Conservation (phyloP, 306 rosid genomes). For the Cotoneaster glaucophyllus region DNA sequence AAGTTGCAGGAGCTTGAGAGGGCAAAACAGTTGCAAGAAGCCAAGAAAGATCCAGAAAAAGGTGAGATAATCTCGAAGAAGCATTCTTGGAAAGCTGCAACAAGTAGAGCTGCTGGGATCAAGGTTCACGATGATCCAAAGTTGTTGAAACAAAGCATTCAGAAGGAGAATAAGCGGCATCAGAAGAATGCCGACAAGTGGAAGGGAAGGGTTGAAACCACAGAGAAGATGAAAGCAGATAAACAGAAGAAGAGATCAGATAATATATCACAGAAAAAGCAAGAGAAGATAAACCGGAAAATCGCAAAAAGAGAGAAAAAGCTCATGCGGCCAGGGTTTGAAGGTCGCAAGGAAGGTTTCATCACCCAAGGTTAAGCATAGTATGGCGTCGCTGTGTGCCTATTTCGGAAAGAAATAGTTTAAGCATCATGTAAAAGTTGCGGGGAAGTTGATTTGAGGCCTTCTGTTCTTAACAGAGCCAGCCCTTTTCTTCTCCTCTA, state of each 20-base stretch:
- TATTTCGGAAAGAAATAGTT: not conserved
- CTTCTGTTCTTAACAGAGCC: not conserved
- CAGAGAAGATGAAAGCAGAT: slow-evolving; percentile 62
- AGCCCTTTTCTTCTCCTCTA: not conserved
- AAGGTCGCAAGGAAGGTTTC: slow-evolving; percentile 81
- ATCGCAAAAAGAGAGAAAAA: slow-evolving; percentile 88
- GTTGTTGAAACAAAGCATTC: slow-evolving; percentile 47
- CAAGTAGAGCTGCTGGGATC: slow-evolving; percentile 68
- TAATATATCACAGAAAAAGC: slow-evolving; percentile 54
- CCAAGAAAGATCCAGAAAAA: slow-evolving; percentile 67
- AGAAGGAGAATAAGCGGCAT: slow-evolving; percentile 64
- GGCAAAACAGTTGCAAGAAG: slow-evolving; percentile 62
- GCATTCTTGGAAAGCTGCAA: slow-evolving; percentile 73
- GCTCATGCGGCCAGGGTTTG: slow-evolving; percentile 82
- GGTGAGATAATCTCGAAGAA: slow-evolving; percentile 50
- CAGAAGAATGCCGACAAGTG: slow-evolving; percentile 68
- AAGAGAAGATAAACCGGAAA: slow-evolving; percentile 59
- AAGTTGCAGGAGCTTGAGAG: slow-evolving; percentile 64
- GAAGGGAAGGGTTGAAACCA: slow-evolving; percentile 61
- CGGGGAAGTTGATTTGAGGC: not conserved
- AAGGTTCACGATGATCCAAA: slow-evolving; percentile 85
- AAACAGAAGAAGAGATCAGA: slow-evolving; percentile 67
- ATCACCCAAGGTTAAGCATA: slow-evolving; percentile 31
- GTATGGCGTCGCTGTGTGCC: not conserved
- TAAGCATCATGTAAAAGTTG: not conserved